A percentile compares a stretch with the other conserved stretches of the same genome.
Conservation (phyloP, 176 grass and related monocot species). For the Oryza australiensis region DNA sequence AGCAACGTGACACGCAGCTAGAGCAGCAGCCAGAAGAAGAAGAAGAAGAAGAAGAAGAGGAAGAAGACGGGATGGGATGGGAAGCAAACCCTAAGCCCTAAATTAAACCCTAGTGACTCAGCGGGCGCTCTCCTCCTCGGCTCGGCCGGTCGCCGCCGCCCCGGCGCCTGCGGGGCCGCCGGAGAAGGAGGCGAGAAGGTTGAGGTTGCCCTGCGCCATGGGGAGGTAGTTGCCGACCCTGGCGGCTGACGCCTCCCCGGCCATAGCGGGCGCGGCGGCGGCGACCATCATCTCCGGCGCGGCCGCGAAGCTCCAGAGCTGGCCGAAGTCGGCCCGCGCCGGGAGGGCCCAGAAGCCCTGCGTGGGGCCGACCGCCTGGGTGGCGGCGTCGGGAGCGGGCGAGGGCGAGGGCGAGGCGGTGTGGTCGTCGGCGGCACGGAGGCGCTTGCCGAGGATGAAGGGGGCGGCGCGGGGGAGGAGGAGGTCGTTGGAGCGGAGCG, state of each 20-base stretch:
- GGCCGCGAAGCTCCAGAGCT: slow-evolving; percentile 84
- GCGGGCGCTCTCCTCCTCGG: slow-evolving; percentile 59
- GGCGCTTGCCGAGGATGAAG: slow-evolving; percentile 86
- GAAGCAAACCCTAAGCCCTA: slow-evolving; percentile 51
- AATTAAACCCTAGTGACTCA: slow-evolving; percentile 50
- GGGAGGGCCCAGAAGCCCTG: slow-evolving; percentile 78
- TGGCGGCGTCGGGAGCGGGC: neutral
- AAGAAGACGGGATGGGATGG: neutral
- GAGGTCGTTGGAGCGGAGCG: neutral
- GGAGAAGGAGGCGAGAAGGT: slow-evolving; percentile 86
- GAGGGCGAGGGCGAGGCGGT: neutral
- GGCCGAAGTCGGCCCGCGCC: slow-evolving; percentile 63
- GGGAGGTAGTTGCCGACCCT: slow-evolving; percentile 94
- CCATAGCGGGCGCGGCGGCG: slow-evolving; percentile 41
- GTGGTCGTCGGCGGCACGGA: slow-evolving; percentile 20
- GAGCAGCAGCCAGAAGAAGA: neutral
- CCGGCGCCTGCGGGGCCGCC: slow-evolving; percentile 36
- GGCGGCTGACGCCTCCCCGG: slow-evolving; percentile 73
- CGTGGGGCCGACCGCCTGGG: slow-evolving; percentile 1
- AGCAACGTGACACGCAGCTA: neutral
- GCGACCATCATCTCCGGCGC: slow-evolving; percentile 69
- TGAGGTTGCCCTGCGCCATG: slow-evolving; percentile 82
- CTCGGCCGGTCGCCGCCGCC: slow-evolving; percentile 17
- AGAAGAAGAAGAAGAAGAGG: neutral
- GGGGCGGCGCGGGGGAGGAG: slow-evolving; percentile 41